These are phyloP conservation scores for Penicillium freii DNA, from an alignment of 2,329 filamentous ascomycete species.

Conservation along the genomic window DNA sequence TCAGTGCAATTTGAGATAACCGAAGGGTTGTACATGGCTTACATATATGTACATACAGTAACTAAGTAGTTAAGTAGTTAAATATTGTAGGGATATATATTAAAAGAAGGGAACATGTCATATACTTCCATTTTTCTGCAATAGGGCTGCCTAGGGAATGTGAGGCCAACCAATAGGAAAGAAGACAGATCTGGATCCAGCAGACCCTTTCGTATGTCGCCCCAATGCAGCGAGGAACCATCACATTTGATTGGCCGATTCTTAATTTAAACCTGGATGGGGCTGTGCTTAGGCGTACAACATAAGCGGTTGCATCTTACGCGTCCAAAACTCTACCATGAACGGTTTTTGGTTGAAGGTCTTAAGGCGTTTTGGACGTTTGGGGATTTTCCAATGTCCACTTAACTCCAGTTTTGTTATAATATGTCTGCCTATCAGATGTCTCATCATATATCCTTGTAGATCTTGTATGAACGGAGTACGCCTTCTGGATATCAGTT, in stretches of 20 bases:
- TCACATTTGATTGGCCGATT: background rate
- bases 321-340: background rate
- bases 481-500: background rate
- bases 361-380: background rate
- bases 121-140: background rate
- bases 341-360: background rate
- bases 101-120: background rate
- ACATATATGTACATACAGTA: no score
- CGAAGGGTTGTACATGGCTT: background rate
- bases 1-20: background rate
- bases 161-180: background rate
- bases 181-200: background rate
- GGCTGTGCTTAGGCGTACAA: background rate
- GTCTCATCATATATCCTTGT: background rate
- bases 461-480: background rate
- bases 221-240: background rate
- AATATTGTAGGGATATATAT: background rate
- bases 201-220: background rate
- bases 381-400: background rate
- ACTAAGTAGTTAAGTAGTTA: no score
- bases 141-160: slow-evolving; percentile 1
- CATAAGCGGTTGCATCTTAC: background rate
- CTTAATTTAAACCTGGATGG: slow-evolving; percentile 3
- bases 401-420: background rate
- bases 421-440: background rate